Conservation (phyloP, 768 basidiomycete genomes). For the Holtermanniella nyarrowii region DNA sequence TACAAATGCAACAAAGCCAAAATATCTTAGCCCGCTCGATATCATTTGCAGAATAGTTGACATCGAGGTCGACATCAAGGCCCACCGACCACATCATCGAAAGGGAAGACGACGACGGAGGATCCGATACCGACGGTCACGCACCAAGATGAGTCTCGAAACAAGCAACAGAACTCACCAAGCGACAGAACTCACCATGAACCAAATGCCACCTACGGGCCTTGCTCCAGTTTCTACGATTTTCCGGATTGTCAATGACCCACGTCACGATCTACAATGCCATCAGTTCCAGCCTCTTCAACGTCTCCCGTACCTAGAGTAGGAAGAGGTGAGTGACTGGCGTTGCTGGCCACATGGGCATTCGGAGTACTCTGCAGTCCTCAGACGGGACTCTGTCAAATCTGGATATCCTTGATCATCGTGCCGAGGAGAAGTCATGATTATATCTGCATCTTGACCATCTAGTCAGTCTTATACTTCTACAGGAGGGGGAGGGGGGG, state of each 20-base stretch:
- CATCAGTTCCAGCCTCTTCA: no score
- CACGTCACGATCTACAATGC: constrained; percentile 19
- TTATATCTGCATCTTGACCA: no score
- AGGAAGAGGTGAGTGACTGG: no score
- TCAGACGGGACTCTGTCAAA: no score
- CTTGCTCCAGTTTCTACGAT: constrained; percentile 21
- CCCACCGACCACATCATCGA: constrained; percentile 17
- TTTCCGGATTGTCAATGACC: constrained; percentile 12
- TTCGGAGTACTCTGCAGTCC: no score
- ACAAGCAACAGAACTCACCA: constrained; percentile 1
- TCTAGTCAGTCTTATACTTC: no score
- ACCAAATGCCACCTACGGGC: constrained; percentile 7
- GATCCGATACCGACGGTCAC: constrained; percentile 27
- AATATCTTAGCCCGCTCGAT: background rate
- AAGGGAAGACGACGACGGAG: constrained; percentile 30
- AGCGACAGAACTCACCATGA: constrained; percentile 12
- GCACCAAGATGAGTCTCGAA: constrained; percentile 25
- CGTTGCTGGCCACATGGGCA: no score
- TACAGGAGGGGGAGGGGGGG: no score
- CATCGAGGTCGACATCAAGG: constrained; percentile 20
- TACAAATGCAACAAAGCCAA: background rate
- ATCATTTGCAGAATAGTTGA: constrained; percentile 1
- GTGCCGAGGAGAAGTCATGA: no score
- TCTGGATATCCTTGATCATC: no score
- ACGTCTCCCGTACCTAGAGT: no score